These are phyloP conservation scores for Lentinula raphanica DNA, from an alignment of 768 basidiomycete species.

Conservation along the genomic window DNA sequence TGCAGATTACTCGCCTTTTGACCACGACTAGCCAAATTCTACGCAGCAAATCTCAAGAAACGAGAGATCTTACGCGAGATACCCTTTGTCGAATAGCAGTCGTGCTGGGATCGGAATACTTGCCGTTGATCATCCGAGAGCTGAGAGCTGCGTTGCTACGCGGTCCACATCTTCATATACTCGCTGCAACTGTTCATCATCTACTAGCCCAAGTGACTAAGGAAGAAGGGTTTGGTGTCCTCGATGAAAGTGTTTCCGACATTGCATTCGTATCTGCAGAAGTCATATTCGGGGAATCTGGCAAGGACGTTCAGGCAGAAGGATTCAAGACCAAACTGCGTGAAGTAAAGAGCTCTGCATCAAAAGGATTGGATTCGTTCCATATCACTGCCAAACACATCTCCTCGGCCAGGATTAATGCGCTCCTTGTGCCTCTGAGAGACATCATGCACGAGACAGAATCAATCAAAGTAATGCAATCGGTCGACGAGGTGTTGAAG, in stretches of 20 bases:
- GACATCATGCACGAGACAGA: conserved; percentile 84
- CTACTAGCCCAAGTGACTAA: conserved; percentile 78
- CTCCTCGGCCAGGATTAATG: conserved; percentile 70
- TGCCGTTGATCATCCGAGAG: conserved; percentile 71
- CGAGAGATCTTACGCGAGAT: conserved; percentile 79
- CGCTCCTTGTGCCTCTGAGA: conserved; percentile 72
- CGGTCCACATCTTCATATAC: conserved; percentile 91
- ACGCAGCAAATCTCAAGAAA: conserved; percentile 91
- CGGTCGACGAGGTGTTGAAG: conserved; percentile 84
- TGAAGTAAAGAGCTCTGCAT: conserved; percentile 79
- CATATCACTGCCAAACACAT: conserved; percentile 73
- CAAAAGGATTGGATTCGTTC: conserved; percentile 85
- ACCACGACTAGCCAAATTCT: conserved; percentile 86
- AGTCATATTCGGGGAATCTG: conserved; percentile 92
- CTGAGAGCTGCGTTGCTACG: conserved; percentile 79
- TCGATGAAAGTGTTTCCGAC: conserved; percentile 77
- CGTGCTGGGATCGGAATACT: conserved; percentile 65
- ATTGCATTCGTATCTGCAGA: conserved; percentile 78
- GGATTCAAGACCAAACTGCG: conserved; percentile 94
- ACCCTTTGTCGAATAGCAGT: conserved; percentile 77
- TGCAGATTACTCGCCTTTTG: conserved; percentile 70
- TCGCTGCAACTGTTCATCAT: conserved; percentile 80
- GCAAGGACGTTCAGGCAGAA: conserved; percentile 80
- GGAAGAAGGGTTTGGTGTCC: conserved; percentile 47
- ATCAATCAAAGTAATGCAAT: conserved; percentile 70